Evolutionary conservation across 192 early-diverging fungal genomes (phyloP).

Genomic region (Linnemannia hyalina): DNA sequence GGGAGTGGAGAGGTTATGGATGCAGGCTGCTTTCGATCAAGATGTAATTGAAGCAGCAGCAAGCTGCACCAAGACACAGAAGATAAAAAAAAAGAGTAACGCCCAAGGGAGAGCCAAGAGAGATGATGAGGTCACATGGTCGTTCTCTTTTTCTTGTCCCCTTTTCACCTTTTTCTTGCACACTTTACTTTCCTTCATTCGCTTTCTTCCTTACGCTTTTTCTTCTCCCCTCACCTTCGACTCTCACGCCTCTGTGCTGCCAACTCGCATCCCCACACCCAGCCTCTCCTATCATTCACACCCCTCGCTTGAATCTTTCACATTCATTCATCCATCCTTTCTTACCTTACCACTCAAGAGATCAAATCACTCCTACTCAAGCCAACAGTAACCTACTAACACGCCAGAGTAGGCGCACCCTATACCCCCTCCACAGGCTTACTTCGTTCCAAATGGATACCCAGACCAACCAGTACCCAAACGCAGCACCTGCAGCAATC

Average conservation of each 20-base stretch:
- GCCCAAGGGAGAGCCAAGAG: neutral
- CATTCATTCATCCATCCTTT: too few species aligned
- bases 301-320: neutral
- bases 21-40: neutral
- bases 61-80: neutral
- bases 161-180: neutral
- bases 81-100: neutral
- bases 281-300: neutral
- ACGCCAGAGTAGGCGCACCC: neutral
- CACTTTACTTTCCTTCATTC: too few species aligned
- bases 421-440: neutral
- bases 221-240: neutral
- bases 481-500: neutral
- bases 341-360: too few species aligned
- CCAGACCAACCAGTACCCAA: neutral
- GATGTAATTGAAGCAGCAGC: neutral
- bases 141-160: neutral
- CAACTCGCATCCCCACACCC: neutral
- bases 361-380: too few species aligned
- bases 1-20: neutral
- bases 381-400: neutral
- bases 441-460: neutral
- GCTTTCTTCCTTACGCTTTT: neutral
- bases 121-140: constrained; percentile 3
- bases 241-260: neutral